Percentiles rank a stretch among this genome's conserved stretches.
phyloP scores from a whole-genome alignment of 2,329 filamentous ascomycete genomes.

The Sclerotinia glacialis region DNA sequence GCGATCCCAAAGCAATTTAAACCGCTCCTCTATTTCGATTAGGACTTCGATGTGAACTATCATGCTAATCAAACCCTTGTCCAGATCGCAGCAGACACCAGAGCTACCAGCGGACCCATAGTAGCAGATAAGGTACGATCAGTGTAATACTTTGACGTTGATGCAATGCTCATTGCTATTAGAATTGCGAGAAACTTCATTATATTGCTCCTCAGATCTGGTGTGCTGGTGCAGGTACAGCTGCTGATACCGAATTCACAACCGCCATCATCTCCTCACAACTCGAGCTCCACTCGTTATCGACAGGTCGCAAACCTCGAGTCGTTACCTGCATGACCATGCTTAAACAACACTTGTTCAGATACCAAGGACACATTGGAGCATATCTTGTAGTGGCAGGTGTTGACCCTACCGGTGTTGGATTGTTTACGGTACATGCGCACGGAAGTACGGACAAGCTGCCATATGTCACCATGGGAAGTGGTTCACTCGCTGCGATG shows the following conservation, averaged over 20 bases:
- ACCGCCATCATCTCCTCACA: slow-evolving; percentile 98
- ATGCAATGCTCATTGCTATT: slow-evolving; percentile 22
- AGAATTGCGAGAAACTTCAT: slow-evolving; percentile 99
- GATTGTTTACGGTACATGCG: slow-evolving; percentile 97
- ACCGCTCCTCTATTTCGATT: neutral
- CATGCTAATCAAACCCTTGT: slow-evolving; percentile 28
- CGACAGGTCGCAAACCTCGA: slow-evolving; percentile 91
- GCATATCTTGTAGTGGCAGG: slow-evolving; percentile 97
- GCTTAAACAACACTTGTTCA: slow-evolving; percentile 99
- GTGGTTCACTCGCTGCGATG: slow-evolving; percentile 94
- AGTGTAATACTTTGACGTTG: neutral
- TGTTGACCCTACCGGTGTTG: slow-evolving; percentile 90
- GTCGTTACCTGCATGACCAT: slow-evolving; percentile 99
- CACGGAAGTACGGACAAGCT: slow-evolving; percentile 98
- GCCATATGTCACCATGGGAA: slow-evolving; percentile 98
- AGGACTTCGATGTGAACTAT: neutral
- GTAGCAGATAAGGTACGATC: slow-evolving; percentile 84
- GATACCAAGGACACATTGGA: slow-evolving; percentile 95
- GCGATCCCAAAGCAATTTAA: neutral
- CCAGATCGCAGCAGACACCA: slow-evolving; percentile 94
- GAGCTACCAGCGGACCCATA: slow-evolving; percentile 95
- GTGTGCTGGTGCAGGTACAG: slow-evolving; percentile 97
- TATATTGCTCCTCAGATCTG: slow-evolving; percentile 99
- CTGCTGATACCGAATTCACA: slow-evolving; percentile 98
- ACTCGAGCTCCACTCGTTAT: slow-evolving; percentile 94